Evolutionary conservation across 2,329 filamentous ascomycete genomes (phyloP), one percentile per base, ranked within the genome.

Genomic region (Cladosporium oxysporum): DNA sequence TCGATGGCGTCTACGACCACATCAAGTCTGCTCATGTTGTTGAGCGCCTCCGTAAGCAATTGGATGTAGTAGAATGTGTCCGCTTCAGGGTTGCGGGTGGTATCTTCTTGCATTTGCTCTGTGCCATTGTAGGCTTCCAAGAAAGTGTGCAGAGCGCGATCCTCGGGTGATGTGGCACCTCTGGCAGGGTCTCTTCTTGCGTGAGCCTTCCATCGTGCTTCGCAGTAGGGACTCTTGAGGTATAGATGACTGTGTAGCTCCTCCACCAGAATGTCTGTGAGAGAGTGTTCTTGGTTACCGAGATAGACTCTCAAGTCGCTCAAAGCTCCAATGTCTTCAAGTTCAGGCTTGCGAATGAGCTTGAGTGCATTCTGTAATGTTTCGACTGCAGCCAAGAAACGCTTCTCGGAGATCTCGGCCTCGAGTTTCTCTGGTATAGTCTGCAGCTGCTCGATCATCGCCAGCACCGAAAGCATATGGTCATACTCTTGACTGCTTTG

Each of bases 201-300:
- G 67, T 96, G 87, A 66, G 86, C 87, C 78, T 96, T 96, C 95
- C 95, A 99, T 71, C 95, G 85, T 76, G 97, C 92, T 76, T 97
- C 93, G 75, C 94, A 98, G 76, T 99, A 99, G 0, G 94, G 95
- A 3, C 94, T 98, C 77, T 98, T 98, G 47, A 99, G 87, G 76
- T 99, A 99, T 4, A 99, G 84, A 79, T 99, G 95, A 76, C 96
- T 95, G 76, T 99, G 95, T 37, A 99, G 83, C 78, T 99, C 95
- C 76, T 99, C 95, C n/a, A 98, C 89, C 65, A 99, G 78, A 62
- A 98, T 98, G 75, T 99, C 95, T 74, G 94, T 94, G 69, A 99
- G 81, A 0, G 92, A 89, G 31, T 90, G 91, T 80, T 99, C 95
- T 76, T 99, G 96, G 75, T 97, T 98, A 66, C 89, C 89, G 66